Evolutionary conservation across 768 basidiomycete species (phyloP).

Genomic region (Russula abietina): DNA sequence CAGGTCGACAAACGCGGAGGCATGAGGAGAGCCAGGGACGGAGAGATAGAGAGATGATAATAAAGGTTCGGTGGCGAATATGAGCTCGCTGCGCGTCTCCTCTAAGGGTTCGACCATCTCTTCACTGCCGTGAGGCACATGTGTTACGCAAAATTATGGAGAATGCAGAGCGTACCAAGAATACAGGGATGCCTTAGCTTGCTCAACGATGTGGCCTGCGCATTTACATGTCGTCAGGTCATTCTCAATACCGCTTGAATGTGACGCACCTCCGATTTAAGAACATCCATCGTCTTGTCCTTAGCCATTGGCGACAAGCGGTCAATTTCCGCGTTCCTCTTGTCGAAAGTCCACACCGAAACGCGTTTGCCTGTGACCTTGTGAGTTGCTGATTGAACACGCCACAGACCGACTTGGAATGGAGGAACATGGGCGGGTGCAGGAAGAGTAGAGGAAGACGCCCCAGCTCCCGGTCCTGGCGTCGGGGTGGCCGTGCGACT

Average conservation of each 20-base stretch:
- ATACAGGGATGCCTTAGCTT: constrained; percentile 90
- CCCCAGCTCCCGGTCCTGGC: constrained; percentile 32
- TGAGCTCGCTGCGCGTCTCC: constrained; percentile 82
- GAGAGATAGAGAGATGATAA: constrained; percentile 75
- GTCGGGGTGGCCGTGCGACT: constrained; percentile 36
- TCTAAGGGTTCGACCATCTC: constrained; percentile 98
- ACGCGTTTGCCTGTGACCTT: constrained; percentile 88
- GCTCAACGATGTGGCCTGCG: constrained; percentile 75
- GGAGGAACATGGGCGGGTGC: constrained; percentile 40
- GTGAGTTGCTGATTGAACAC: constrained; percentile 77
- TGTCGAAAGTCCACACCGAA: constrained; percentile 90
- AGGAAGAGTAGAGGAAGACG: constrained; percentile 37
- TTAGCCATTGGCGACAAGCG: constrained; percentile 54
- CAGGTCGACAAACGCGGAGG: constrained; percentile 63
- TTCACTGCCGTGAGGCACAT: constrained; percentile 31
- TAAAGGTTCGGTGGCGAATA: constrained; percentile 91
- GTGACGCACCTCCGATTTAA: constrained; percentile 79
- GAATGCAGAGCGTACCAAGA: constrained; percentile 49
- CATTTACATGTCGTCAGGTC: constrained; percentile 6
- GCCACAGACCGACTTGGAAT: constrained; percentile 81
- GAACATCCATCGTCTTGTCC: constrained; percentile 73
- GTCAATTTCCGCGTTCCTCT: constrained; percentile 68
- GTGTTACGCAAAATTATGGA: constrained; percentile 4
- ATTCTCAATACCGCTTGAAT: neutral
- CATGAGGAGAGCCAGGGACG: constrained; percentile 56